phyloP scores from a whole-genome alignment of 257 asterid species.

The Phtheirospermum japonicum region DNA sequence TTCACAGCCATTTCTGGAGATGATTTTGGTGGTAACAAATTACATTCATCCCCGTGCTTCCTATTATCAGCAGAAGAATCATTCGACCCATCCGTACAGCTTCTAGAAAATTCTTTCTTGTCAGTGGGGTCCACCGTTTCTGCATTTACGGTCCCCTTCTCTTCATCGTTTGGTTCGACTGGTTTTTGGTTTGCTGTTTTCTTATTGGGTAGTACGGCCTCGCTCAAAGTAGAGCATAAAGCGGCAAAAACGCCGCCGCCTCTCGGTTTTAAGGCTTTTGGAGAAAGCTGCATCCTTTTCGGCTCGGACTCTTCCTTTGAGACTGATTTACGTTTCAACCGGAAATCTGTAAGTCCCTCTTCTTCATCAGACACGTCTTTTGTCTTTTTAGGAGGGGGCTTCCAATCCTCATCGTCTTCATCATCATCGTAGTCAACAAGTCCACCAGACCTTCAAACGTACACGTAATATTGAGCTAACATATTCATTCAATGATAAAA shows the following conservation, averaged over 20 bases:
- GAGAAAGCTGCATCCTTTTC: constrained; percentile 56
- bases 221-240: constrained; percentile 65
- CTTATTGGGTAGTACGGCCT: constrained; percentile 56
- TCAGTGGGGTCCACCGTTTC: constrained; percentile 34
- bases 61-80: constrained; percentile 43
- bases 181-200: constrained; percentile 39
- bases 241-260: constrained; percentile 77
- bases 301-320: constrained; percentile 65
- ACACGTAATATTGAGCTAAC: constrained; percentile 20
- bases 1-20: constrained; percentile 88
- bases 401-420: constrained; percentile 92
- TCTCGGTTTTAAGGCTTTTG: constrained; percentile 64
- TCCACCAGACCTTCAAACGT: constrained; percentile 66
- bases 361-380: constrained; percentile 55
- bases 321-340: constrained; percentile 66
- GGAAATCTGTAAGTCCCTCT: constrained; percentile 48
- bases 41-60: constrained; percentile 50
- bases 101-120: constrained; percentile 42
- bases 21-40: constrained; percentile 52
- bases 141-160: constrained; percentile 29
- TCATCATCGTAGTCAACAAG: constrained; percentile 97
- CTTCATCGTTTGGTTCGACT: constrained; percentile 33
- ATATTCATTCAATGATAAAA: constrained; percentile 1
- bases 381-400: constrained; percentile 72
- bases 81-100: constrained; percentile 39